Base-by-base conservation (phyloP, 2,329 filamentous ascomycete genomes). In the Incumbomyces lentus region DNA sequence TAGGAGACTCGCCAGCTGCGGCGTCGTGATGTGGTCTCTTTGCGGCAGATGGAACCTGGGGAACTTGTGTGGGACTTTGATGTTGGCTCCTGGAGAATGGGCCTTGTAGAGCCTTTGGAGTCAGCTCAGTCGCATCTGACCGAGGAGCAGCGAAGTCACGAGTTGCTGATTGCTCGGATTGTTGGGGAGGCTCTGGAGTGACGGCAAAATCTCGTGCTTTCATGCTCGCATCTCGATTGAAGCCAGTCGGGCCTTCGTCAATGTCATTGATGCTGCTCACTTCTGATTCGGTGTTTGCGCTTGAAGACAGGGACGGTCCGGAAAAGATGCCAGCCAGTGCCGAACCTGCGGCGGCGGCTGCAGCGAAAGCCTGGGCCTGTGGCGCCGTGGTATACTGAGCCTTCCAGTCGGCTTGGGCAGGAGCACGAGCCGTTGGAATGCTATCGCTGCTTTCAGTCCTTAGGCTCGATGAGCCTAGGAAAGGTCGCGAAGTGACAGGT, bases 251-350 rank as follows among this genome's bases (percentile, higher is more conserved):
- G 2, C 18, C 42, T 2, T 38, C 42, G 13, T 36, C 40, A 16
- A 12, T 3, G 7, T 45, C 42, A 26, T 29, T 38, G 19, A 38
- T 38, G 22, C 42, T 45, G 19, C 42, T 45, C 6, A 45, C 42
- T 17, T 45, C 33, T 11, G 42, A 38, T n/a, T 45, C 42, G 10
- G 14, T 31, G 38, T n/a, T 12, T 17, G 68, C 69, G 1, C 48
- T 52, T 18, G 53, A 54, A 43, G 48, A 3, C 66, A 68, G 13
- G 64, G 53, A 10, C 61, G 64, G 22, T 61, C 60, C 49, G 40
- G 66, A 61, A 34, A 75, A 58, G 2, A 70, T 65, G 16, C 70
- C 67, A 32, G 65, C 71, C 39, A 74, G 64, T 16, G 72, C 69
- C 48, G 61, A 65, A 26, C 72, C 72, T 32, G 70, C 68, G 39